phyloP scores from a whole-genome alignment of 1,139 yeast genomes.

The Geotrichum reessii region DNA sequence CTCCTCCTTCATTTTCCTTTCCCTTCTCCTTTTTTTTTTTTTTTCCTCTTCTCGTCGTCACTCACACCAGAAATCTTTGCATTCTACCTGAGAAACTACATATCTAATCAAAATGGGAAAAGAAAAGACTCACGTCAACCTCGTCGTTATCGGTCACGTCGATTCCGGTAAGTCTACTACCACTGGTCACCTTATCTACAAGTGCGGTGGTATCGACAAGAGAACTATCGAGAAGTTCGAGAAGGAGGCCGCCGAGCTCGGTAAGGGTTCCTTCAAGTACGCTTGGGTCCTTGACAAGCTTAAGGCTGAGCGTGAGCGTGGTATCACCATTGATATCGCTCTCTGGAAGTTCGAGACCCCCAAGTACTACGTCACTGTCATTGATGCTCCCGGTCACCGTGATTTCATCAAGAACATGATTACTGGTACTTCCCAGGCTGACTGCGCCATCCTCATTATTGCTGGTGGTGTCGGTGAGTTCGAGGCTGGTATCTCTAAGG shows the following conservation, averaged over 20 bases:
- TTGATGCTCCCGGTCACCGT: slow-evolving; percentile 96
- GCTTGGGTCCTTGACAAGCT: slow-evolving; percentile 96
- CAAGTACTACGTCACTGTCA: slow-evolving; percentile 86
- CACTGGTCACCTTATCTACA: slow-evolving; percentile 98
- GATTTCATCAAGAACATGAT: slow-evolving; percentile 95
- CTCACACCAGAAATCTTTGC: slow-evolving; percentile 19
- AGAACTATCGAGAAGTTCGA: slow-evolving; percentile 98
- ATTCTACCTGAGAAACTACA: slow-evolving; percentile 39
- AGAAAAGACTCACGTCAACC: slow-evolving; percentile 96
- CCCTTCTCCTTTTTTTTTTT: slow-evolving; percentile 20
- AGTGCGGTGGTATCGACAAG: slow-evolving; percentile 91
- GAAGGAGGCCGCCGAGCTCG: slow-evolving; percentile 97
- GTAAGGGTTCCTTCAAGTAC: slow-evolving; percentile 98
- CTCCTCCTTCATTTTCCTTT: not conserved
- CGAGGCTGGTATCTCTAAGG: slow-evolving; percentile 93
- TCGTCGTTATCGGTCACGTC: slow-evolving; percentile 99
- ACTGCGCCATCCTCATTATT: slow-evolving; percentile 83
- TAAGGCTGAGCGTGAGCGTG: slow-evolving; percentile 96
- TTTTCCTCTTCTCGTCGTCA: slow-evolving; percentile 34
- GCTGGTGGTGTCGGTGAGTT: slow-evolving; percentile 93
- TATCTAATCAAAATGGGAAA: slow-evolving; percentile 53
- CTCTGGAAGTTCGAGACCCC: slow-evolving; percentile 96
- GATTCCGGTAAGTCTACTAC: slow-evolving; percentile 98
- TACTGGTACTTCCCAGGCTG: slow-evolving; percentile 93
- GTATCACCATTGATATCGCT: slow-evolving; percentile 93